phyloP scores from a whole-genome alignment of 2,329 filamentous ascomycete genomes.

The Karstenula rhodostoma region DNA sequence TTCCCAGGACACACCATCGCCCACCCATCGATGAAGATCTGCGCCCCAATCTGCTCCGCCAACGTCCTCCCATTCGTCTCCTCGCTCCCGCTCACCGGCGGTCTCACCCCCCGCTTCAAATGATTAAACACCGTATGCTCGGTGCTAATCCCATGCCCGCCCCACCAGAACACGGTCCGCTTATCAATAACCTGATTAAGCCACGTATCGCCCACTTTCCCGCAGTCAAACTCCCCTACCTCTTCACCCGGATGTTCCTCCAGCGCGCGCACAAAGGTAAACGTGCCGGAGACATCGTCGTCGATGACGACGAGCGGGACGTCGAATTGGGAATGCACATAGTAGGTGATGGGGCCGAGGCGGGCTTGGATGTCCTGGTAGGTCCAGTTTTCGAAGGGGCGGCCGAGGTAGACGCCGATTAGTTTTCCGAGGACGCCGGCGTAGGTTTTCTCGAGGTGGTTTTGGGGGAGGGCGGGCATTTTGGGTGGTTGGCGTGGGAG shows the following conservation, averaged over 20 bases:
- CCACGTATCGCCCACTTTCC: conserved; percentile 25
- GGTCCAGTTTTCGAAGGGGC: conserved; percentile 51
- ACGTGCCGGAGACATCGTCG: conserved; percentile 34
- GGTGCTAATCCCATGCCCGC: conserved; percentile 49
- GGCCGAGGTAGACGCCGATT: conserved; percentile 51
- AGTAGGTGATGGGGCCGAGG: conserved; percentile 36
- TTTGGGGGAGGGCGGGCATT: conserved; percentile 9
- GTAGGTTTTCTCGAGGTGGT: conserved; percentile 49
- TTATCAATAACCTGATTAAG: conserved; percentile 44
- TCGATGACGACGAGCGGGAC: conserved; percentile 20
- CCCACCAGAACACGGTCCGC: conserved; percentile 51
- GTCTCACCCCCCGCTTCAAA: conserved; percentile 46
- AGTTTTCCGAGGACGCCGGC: conserved; percentile 52
- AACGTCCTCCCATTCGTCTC: conserved; percentile 20
- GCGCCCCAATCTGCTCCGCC: conserved; percentile 19
- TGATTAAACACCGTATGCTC: conserved; percentile 53
- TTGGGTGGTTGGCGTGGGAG: neutral
- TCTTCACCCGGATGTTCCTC: conserved; percentile 12
- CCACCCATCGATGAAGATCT: conserved; percentile 24
- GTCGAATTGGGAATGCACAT: conserved; percentile 14
- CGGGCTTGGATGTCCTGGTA: conserved; percentile 42
- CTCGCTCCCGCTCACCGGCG: conserved; percentile 25
- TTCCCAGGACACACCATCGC: conserved; percentile 17
- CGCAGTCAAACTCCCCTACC: neutral
- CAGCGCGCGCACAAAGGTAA: conserved; percentile 48